Conservation (phyloP, 2,329 filamentous ascomycete species). For the Lachnellula subtilissima region DNA sequence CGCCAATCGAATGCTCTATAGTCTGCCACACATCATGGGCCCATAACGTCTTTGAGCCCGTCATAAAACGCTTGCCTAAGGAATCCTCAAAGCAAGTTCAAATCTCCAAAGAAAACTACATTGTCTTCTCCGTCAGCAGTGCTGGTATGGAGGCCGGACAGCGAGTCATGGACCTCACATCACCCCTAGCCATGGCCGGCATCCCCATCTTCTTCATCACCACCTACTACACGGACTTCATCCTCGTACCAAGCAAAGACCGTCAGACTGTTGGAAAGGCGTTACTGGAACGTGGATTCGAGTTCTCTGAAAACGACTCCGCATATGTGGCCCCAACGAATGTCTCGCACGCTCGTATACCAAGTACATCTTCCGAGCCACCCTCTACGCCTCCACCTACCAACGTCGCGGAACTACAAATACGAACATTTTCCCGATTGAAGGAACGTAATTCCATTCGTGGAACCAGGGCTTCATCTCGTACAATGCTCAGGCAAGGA, state of each 20-base stretch:
- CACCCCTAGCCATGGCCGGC: conserved; percentile 81
- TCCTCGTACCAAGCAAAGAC: conserved; percentile 76
- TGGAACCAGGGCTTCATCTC: conserved; percentile 64
- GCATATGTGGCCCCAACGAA: conserved; percentile 54
- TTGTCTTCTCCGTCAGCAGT: conserved; percentile 84
- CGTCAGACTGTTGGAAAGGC: conserved; percentile 70
- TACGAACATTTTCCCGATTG: conserved; percentile 78
- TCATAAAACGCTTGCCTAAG: conserved; percentile 58
- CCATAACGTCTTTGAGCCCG: conserved; percentile 67
- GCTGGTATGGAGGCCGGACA: conserved; percentile 88
- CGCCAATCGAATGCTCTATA: conserved; percentile 86
- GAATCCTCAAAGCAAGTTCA: conserved; percentile 52
- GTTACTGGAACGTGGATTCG: conserved; percentile 74
- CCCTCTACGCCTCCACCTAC: conserved; percentile 73
- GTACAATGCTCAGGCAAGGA: conserved; percentile 73
- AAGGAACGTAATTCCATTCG: conserved; percentile 68
- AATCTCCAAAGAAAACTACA: conserved; percentile 78
- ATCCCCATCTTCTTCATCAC: conserved; percentile 99
- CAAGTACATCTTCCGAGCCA: conserved; percentile 40
- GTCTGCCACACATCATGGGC: conserved; percentile 78
- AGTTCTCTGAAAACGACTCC: conserved; percentile 69
- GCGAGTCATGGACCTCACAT: conserved; percentile 85
- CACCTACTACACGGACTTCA: conserved; percentile 96
- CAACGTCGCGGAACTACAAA: conserved; percentile 73
- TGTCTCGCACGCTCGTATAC: conserved; percentile 30